Evolutionary conservation across 176 grass and related monocot genomes (phyloP), one percentile per base, ranked within the genome.

Genomic region (Aegilops longissima): DNA sequence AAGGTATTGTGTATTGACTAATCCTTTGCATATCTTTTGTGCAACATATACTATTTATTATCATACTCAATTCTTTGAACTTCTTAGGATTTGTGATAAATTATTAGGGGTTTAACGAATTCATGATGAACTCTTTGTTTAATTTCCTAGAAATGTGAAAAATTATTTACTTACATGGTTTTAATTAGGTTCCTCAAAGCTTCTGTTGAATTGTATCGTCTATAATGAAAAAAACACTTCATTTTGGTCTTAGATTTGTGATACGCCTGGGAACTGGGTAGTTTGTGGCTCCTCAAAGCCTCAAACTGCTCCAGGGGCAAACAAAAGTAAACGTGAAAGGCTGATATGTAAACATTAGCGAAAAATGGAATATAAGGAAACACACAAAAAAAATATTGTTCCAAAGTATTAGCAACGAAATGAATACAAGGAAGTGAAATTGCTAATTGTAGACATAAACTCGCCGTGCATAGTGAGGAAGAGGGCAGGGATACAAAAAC

Each of bases 1-100:
- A 83, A 90, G 91, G 90, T 95, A 58, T 58, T 58, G 54, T 58
- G 18, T 73, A 80, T 34, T 87, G 21, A 61, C 61, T 52, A 42
- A 44, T 84, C 59, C 27, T 79, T 80, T 73, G 44, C 2, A 5
- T 34, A 51, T 38, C 25, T 71, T 30, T 81, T 77, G n/a, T 81
- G 20, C 47, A 78, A 51, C 33, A 71, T 29, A 75, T 51, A 81
- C n/a, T 70, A 4, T 24, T 10, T 40, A 74, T 23, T 7, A 69
- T 33, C 11, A 71, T 31, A 7, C 70, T 64, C 52, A 27, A 38
- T 70, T 78, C 27, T 33, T 59, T 79, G 20, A 85, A 35, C 4
- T 31, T 54, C 69, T 11, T 20, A 51, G 56, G 14, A 27, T 76
- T 4, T 51, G 24, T 17, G 14, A 44, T 49, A n/a, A 39, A 70